These are phyloP conservation scores for Alternaria angustiovoidea DNA, from an alignment of 2,329 filamentous ascomycete genomes.

Conservation along the genomic window DNA sequence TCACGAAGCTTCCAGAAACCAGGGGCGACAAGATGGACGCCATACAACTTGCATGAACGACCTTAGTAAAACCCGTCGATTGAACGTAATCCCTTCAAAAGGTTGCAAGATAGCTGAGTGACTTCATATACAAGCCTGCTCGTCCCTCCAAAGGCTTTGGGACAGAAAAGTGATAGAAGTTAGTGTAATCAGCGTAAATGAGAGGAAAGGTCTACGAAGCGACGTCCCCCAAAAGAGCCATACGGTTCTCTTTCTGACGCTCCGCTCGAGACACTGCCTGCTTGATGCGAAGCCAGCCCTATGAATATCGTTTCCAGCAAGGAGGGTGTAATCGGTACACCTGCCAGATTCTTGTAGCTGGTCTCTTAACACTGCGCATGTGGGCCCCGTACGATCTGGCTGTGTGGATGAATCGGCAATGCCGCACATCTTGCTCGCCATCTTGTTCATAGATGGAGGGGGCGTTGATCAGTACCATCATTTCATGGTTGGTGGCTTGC, in stretches of 20 bases:
- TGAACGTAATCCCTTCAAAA: background rate
- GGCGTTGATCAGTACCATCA: background rate
- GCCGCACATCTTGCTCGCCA: background rate
- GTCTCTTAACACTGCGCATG: background rate
- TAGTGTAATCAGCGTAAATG: background rate
- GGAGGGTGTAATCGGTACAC: background rate
- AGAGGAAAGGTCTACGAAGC: background rate
- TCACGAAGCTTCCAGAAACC: background rate
- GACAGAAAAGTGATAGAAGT: background rate
- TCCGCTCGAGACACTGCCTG: background rate
- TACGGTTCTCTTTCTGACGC: background rate
- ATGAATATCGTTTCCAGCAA: background rate
- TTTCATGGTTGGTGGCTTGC: background rate
- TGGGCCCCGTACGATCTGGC: background rate
- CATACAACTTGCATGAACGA: background rate
- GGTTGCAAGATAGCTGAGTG: background rate
- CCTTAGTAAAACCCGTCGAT: background rate
- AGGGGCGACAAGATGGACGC: background rate
- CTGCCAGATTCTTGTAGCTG: constrained; percentile 2
- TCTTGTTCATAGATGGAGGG: background rate
- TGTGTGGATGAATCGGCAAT: constrained; percentile 2
- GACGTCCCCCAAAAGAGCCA: background rate
- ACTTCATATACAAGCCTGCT: background rate
- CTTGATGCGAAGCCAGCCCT: background rate
- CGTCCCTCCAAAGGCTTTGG: background rate